A percentile compares a stretch with the other conserved stretches of the same genome.
These are phyloP conservation scores for Ceratocystiopsis sp. DNA, from an alignment of 2,329 filamentous ascomycete genomes.

Conservation along the genomic window DNA sequence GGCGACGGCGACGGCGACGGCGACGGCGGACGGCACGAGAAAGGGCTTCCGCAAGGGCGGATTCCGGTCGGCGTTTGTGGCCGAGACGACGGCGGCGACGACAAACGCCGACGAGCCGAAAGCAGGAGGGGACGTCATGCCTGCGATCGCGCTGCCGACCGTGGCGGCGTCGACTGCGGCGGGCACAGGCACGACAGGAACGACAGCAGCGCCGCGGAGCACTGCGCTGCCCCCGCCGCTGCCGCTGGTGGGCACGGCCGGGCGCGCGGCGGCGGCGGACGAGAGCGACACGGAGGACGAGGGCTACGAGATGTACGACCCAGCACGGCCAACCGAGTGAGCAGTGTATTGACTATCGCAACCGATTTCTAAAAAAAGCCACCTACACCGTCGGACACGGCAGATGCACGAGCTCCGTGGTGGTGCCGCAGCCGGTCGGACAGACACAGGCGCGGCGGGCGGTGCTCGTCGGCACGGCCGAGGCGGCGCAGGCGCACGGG, in stretches of 20 bases:
- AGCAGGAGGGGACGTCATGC: not conserved
- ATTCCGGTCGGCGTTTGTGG: constrained; percentile 60
- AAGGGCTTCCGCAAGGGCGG: constrained; percentile 68
- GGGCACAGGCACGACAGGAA: not conserved
- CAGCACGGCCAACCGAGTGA: constrained; percentile 43
- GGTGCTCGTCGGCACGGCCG: constrained; percentile 1
- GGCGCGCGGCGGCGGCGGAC: not conserved
- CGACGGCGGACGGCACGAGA: constrained; percentile 30
- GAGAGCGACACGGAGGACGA: constrained; percentile 55
- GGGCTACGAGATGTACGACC: constrained; percentile 52
- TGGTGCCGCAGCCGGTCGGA: constrained; percentile 4
- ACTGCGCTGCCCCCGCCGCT: not conserved
- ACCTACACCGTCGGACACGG: constrained; percentile 2
- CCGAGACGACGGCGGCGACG: constrained; percentile 14
- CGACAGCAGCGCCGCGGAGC: too few relatives aligned
- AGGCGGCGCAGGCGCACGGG: constrained; percentile 4
- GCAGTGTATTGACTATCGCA: too few relatives aligned
- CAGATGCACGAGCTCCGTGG: constrained; percentile 1
- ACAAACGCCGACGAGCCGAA: not conserved
- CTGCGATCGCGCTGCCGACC: not conserved
- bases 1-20: not conserved
- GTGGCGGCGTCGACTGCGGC: not conserved
- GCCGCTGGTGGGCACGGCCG: not conserved
- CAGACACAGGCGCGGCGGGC: constrained; percentile 4
- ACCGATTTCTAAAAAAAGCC: too few relatives aligned